Evolutionary conservation across 805 yeast species (phyloP).

Genomic region (Saturnispora silvae): DNA sequence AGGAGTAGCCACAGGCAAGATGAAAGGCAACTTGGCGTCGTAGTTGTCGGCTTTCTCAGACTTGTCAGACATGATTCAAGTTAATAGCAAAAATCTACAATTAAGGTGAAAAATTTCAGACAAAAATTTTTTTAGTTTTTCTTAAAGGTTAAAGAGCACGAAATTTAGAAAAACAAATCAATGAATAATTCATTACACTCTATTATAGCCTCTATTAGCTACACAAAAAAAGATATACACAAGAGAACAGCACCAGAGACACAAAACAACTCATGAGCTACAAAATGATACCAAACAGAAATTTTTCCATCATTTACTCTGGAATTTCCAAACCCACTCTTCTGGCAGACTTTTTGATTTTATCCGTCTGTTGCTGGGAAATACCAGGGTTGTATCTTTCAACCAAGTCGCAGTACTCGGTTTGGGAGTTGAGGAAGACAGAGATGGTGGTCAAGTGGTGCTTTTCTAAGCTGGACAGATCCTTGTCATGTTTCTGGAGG

Average conservation of each 20-base stretch:
- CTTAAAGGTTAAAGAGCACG: too few species aligned
- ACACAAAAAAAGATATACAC: too few species aligned
- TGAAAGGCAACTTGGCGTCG: slow-evolving; percentile 83
- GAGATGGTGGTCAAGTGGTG: slow-evolving; percentile 49
- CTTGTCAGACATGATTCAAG: slow-evolving; percentile 7
- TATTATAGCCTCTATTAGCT: too few species aligned
- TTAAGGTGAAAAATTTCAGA: background rate
- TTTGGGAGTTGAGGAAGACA: slow-evolving; percentile 57
- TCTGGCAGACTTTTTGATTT: slow-evolving; percentile 69
- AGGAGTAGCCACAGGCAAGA: slow-evolving; percentile 87
- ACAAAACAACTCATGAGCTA: background rate
- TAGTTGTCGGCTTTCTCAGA: slow-evolving; percentile 41
- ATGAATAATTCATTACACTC: too few species aligned
- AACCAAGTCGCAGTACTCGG: slow-evolving; percentile 65
- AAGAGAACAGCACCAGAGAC: too few species aligned
- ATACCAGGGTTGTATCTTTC: slow-evolving; percentile 84
- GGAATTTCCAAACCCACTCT: slow-evolving; percentile 80
- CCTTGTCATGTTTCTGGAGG: slow-evolving; percentile 18
- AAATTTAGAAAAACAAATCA: too few species aligned
- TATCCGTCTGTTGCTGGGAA: slow-evolving; percentile 66
- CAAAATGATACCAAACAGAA: slow-evolving; percentile 3
- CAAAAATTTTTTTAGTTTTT: too few species aligned
- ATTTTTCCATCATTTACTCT: slow-evolving; percentile 16
- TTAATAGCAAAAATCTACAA: background rate
- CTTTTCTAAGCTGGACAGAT: slow-evolving; percentile 15